Conservation (phyloP, 148 eudicot genomes). For the Rhododendron vialii region DNA sequence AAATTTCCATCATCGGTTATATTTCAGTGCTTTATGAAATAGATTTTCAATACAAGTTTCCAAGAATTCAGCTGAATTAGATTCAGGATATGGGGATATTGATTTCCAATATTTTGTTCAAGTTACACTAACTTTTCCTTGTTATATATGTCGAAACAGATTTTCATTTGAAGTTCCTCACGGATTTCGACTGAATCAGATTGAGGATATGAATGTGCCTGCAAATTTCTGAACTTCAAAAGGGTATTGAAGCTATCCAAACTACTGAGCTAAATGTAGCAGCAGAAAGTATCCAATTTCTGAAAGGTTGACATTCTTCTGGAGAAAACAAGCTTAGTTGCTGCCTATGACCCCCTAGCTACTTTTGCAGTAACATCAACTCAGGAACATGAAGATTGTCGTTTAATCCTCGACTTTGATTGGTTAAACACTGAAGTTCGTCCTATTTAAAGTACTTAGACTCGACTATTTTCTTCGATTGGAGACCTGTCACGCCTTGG, state of each 20-base stretch:
- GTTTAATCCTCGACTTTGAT: not conserved
- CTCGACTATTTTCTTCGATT: not conserved
- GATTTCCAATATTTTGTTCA: not conserved
- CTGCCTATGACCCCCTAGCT: not conserved
- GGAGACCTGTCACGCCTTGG: not conserved
- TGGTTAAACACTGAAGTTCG: not conserved
- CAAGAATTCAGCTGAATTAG: no score
- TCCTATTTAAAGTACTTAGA: not conserved
- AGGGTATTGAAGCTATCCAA: not conserved
- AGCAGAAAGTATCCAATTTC: not conserved
- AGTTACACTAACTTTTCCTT: not conserved
- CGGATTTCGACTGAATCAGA: not conserved
- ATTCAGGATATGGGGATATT: no score
- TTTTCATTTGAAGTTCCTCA: not conserved
- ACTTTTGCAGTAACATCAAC: not conserved
- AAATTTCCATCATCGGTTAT: no score
- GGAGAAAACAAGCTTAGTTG: not conserved
- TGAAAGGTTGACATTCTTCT: not conserved
- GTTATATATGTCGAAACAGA: not conserved
- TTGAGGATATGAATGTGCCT: not conserved
- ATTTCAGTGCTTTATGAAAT: no score
- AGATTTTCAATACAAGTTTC: no score
- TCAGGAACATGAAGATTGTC: not conserved
- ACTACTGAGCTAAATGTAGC: not conserved
- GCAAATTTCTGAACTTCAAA: not conserved